Conservation (phyloP, 1,284 basidiomycete genomes). For the Cryptococcus sp. region DNA sequence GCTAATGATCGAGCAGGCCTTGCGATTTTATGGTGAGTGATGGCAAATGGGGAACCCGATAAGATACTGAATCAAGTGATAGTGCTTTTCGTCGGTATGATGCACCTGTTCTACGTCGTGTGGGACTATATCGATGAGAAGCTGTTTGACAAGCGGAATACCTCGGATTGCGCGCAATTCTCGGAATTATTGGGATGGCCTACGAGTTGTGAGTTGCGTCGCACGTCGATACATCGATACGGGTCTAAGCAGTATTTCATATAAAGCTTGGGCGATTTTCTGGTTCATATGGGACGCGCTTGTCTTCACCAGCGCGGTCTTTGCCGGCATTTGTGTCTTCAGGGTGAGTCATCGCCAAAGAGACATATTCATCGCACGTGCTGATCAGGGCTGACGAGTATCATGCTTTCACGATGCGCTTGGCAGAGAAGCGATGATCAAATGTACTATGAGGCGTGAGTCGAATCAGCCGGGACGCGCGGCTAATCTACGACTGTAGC, state of each 20-base stretch:
- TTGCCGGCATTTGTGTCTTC: constrained; percentile 52
- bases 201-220: constrained; percentile 31
- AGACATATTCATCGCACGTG: constrained; percentile 17
- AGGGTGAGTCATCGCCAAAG: constrained; percentile 28
- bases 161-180: constrained; percentile 51
- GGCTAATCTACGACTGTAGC: too few relatives aligned
- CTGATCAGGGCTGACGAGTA: constrained; percentile 5
- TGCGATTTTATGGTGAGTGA: constrained; percentile 48
- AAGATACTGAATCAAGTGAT: constrained; percentile 15
- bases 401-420: background rate
- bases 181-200: constrained; percentile 48
- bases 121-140: constrained; percentile 53
- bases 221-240: constrained; percentile 3
- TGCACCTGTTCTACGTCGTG: constrained; percentile 52
- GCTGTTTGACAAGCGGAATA: constrained; percentile 51
- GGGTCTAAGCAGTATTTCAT: background rate
- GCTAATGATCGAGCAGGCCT: constrained; percentile 29
- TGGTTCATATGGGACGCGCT: constrained; percentile 46
- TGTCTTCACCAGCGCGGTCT: constrained; percentile 47
- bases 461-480: background rate
- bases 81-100: constrained; percentile 42
- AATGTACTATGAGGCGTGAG: constrained; percentile 36
- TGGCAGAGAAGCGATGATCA: constrained; percentile 30
- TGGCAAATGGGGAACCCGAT: background rate
- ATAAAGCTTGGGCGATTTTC: constrained; percentile 42